Conservation (phyloP, 2,329 filamentous ascomycete genomes). For the Periconia macrospinosa region DNA sequence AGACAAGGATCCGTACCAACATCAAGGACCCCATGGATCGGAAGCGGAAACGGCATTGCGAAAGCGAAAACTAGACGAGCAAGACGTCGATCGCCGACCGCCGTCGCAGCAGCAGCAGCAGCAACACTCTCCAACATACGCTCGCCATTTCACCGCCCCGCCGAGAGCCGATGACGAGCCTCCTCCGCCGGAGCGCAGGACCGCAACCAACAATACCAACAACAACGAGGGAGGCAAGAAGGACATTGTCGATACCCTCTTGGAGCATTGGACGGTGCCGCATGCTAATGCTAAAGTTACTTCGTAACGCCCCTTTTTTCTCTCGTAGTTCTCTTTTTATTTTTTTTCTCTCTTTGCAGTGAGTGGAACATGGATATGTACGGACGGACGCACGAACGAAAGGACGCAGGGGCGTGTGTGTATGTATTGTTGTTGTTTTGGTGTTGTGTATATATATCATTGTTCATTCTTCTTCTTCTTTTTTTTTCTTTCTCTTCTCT, state of each 20-base stretch:
- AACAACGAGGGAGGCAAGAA: neutral
- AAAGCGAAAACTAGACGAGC: neutral
- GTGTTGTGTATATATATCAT: no score
- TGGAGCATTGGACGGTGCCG: slow-evolving; percentile 18
- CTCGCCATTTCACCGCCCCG: neutral
- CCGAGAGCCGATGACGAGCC: neutral
- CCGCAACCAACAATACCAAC: no score
- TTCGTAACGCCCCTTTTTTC: neutral
- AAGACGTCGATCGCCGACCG: neutral
- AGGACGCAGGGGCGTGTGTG: no score
- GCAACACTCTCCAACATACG: neutral
- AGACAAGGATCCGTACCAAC: neutral
- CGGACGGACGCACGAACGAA: no score
- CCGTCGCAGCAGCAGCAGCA: no score
- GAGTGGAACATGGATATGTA: no score
- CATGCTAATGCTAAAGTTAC: neutral
- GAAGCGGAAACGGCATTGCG: neutral
- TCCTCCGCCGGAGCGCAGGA: neutral
- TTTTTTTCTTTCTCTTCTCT: no score
- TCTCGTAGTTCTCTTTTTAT: neutral
- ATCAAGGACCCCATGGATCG: neutral
- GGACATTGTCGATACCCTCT: slow-evolving; percentile 22
- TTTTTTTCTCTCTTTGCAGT: neutral
- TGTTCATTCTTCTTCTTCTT: no score
- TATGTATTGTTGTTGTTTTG: no score